Evolutionary conservation across 257 asterid genomes (phyloP).

Genomic region (Salvia miltiorrhiza): DNA sequence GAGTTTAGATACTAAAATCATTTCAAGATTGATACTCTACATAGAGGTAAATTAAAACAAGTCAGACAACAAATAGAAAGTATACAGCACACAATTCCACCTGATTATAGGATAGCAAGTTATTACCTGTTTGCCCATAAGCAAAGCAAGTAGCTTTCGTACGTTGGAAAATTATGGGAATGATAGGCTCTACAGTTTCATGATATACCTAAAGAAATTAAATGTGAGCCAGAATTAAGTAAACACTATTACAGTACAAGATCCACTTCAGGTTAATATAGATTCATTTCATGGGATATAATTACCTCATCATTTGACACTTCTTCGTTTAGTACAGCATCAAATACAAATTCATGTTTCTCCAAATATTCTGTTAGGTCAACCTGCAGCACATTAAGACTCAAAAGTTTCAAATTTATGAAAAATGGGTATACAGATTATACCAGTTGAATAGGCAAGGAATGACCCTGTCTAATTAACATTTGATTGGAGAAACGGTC

Average conservation of each 20-base stretch:
- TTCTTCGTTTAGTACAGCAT: constrained; percentile 95
- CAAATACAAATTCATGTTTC: constrained; percentile 97
- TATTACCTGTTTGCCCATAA: constrained; percentile 93
- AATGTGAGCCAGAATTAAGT: constrained; percentile 15
- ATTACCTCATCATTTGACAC: constrained; percentile 98
- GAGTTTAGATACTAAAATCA: neutral
- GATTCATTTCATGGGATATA: constrained; percentile 7
- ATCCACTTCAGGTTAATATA: constrained; percentile 5
- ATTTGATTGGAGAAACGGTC: neutral
- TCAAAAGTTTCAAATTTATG: no score
- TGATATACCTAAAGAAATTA: constrained; percentile 49
- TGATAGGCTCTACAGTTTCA: constrained; percentile 89
- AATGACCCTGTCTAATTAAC: neutral
- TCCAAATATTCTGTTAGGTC: constrained; percentile 93
- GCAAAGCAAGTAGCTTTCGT: constrained; percentile 97
- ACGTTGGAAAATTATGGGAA: constrained; percentile 83
- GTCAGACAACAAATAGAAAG: neutral
- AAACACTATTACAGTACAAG: neutral
- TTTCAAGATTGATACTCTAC: neutral
- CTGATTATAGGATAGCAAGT: constrained; percentile 8
- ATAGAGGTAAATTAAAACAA: neutral
- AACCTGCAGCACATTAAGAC: constrained; percentile 53
- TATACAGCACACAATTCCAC: neutral
- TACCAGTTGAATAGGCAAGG: constrained; percentile 10
- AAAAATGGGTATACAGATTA: neutral